Percentiles rank a stretch among this genome's conserved stretches.
Evolutionary conservation across 192 early-diverging fungal genomes (phyloP).

Genomic region (Gigaspora rosea): DNA sequence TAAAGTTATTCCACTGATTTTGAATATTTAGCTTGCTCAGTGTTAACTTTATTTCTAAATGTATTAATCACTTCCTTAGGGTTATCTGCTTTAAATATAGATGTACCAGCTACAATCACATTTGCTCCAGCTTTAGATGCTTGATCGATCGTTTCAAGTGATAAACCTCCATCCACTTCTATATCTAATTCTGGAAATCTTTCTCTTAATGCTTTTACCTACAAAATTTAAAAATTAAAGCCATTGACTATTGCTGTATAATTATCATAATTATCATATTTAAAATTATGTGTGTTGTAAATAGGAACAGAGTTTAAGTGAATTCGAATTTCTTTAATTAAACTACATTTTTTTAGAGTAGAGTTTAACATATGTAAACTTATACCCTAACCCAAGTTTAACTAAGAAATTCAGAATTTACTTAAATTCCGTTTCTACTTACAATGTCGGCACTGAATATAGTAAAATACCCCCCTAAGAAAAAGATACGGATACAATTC

Average conservation of each 20-base stretch:
- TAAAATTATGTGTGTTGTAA: too few relatives aligned
- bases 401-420: too few relatives aligned
- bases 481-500: too few relatives aligned
- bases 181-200: constrained; percentile 87
- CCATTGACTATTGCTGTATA: not conserved
- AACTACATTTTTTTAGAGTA: too few relatives aligned
- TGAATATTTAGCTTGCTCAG: constrained; percentile 38
- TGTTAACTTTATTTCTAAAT: constrained; percentile 60
- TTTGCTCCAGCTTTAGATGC: constrained; percentile 91
- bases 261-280: too few relatives aligned
- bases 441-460: too few relatives aligned
- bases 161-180: constrained; percentile 93
- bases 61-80: constrained; percentile 72
- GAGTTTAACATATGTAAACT: too few relatives aligned
- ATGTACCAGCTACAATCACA: constrained; percentile 95
- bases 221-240: not conserved
- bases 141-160: constrained; percentile 79
- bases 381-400: too few relatives aligned
- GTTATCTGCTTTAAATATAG: constrained; percentile 77
- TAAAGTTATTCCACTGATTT: not conserved
- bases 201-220: constrained; percentile 66
- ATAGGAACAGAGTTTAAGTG: too few relatives aligned
- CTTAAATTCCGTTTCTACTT: too few relatives aligned
- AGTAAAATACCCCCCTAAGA: too few relatives aligned
- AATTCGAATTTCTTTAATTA: too few relatives aligned